Evolutionary conservation across 2,329 filamentous ascomycete species (phyloP), one percentile per base, ranked within the genome.

Genomic region (Aspergillaceae sp.): DNA sequence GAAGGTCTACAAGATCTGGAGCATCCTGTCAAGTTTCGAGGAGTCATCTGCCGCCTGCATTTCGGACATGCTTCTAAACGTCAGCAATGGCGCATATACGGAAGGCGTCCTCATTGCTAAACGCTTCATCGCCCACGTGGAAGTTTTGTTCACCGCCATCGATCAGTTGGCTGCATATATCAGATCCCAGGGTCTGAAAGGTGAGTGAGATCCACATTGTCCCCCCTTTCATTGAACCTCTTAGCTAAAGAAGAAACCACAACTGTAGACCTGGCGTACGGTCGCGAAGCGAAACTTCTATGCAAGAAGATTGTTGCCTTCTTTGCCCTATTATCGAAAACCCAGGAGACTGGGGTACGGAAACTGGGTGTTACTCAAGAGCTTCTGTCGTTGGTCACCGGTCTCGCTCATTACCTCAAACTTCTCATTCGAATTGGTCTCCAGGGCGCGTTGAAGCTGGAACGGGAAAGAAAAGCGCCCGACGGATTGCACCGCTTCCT

Each of bases 231-330:
- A 7, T 37, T 26, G 40, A 27, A 8, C 40, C 42, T 54, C 47
- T 61, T 55, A 56, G 51, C 47, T 54, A 55, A 45, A 58, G 26
- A 7, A n/a, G 51, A 38, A 19, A 28, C 36, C 4, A 8, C 5
- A 38, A 30, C 19, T 19, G 19, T 63, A 86, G 89, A 86, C 51
- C 77, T 98, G 50, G 87, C 89, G 7, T 98, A 97, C 63, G 86
- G 86, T 11, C 83, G 92, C 59, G 92, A 98, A 72, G 87, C 92
- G n/a, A 98, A 98, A 69, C 76, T 98, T 43, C 79, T 98, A n/a
- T 98, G 92, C 75, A 98, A 98, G 70, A 98, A 98, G 69, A 94
- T 98, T 45, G 92, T 98, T 4, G 87, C 91, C 28, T 98, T 98
- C 74, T 98, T 98, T 66, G 89, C 89, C 8, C 74, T 98, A 11